A percentile compares a stretch with the other conserved stretches of the same genome.
These are phyloP conservation scores for Cucurbita pepo DNA, from an alignment of 306 rosid genomes.

Conservation along the genomic window DNA sequence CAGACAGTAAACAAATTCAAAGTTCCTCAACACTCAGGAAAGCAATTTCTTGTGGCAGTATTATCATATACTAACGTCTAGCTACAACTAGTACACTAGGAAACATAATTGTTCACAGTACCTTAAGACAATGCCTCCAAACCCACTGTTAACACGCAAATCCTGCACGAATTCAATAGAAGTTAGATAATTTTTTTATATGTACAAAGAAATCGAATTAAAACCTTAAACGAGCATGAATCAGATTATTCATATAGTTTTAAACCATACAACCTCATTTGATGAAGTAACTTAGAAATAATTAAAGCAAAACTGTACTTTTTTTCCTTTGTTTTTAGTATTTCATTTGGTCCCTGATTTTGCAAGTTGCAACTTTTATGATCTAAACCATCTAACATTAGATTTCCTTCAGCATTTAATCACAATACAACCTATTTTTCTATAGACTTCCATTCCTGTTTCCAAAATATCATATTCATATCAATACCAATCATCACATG, in stretches of 20 bases:
- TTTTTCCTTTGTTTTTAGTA: not conserved
- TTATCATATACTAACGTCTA: not conserved
- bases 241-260: not conserved
- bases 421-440: not conserved
- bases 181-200: constrained; percentile 6
- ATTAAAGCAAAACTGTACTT: not conserved
- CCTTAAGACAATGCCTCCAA: constrained; percentile 90
- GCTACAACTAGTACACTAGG: not conserved
- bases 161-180: constrained; percentile 46
- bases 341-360: not conserved
- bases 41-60: not conserved
- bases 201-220: not conserved
- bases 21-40: not conserved
- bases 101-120: constrained; percentile 10
- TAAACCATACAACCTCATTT: not conserved
- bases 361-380: not conserved
- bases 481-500: not conserved
- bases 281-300: not conserved
- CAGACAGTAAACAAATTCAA: not conserved
- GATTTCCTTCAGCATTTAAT: not conserved
- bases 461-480: not conserved
- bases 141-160: constrained; percentile 79
- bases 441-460: not conserved
- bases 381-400: not conserved
- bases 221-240: not conserved